Evolutionary conservation across 2,329 filamentous ascomycete species (phyloP), one percentile per base, ranked within the genome.

Genomic region (Aspergillus novoparasiticus): DNA sequence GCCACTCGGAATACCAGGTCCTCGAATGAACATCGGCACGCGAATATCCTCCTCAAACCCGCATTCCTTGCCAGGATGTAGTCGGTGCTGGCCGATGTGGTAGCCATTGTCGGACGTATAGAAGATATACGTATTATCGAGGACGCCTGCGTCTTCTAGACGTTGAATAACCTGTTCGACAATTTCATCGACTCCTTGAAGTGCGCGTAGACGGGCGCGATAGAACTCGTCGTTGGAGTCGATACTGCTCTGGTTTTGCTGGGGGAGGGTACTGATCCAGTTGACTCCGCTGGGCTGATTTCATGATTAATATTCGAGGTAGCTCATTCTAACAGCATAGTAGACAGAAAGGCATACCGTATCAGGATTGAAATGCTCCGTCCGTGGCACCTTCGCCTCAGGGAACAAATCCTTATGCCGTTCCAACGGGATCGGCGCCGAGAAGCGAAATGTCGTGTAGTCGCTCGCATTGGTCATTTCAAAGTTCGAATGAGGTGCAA

Each of bases 311-410:
- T 56, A 30, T 50, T 9, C 2, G 1, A 34, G 69, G 1, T 23
- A 30, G 3, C 0, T 19, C 19, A 11, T 5, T 12, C 0, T 26
- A 8, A 30, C 2, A 8, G 16, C 5, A 16, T 5, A 12, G 26
- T 16, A 11, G 26, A 4, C 0, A 6, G 14, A 28, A 5, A 5
- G 1, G 11, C 75, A 23, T 72, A 84, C 84, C 64, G 77, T 75
- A 2, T 86, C 82, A 0, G 89, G 88, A 64, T 92, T 92, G 73
- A 91, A 92, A 71, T 86, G 86, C 0, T 80, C 77, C 0, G 83
- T 87, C 16, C 89, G 79, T 0, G 89, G 89, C 0, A 90, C 83
- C n/a, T 79, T 83, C 0, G 79, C 82, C n/a, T 86, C 82, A 1
- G 80, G 72, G 71, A 91, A 92, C 0, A 90, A 79, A 68, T 88